These are phyloP conservation scores for Flammula alnicola DNA, from an alignment of 1,284 basidiomycete genomes.

Conservation along the genomic window DNA sequence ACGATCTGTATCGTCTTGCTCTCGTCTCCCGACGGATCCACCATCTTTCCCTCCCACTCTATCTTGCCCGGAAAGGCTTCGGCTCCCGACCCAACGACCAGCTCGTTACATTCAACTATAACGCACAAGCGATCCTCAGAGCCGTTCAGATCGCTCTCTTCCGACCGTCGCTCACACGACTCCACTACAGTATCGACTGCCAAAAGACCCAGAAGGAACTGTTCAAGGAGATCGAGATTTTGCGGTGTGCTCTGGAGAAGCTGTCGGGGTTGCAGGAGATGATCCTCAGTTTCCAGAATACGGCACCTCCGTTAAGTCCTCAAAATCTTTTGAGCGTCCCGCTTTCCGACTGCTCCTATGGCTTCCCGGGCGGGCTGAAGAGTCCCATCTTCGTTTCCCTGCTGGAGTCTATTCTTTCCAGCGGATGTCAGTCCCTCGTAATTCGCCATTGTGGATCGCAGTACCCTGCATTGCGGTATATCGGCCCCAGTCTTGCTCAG, in stretches of 20 bases:
- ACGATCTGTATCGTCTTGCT: slow-evolving; percentile 26
- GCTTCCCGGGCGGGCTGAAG: slow-evolving; percentile 1
- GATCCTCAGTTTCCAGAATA: slow-evolving; percentile 8
- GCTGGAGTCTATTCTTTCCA: slow-evolving; percentile 6
- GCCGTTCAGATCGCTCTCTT: slow-evolving; percentile 26
- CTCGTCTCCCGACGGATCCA: slow-evolving; percentile 29
- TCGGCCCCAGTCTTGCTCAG: neutral
- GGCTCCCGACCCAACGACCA: slow-evolving; percentile 21
- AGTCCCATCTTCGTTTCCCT: neutral
- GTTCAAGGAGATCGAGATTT: neutral
- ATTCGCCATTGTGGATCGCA: slow-evolving; percentile 12
- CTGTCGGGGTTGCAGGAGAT: slow-evolving; percentile 10
- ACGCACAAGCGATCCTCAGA: slow-evolving; percentile 18
- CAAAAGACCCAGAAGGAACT: slow-evolving; percentile 13
- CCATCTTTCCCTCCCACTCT: slow-evolving; percentile 30
- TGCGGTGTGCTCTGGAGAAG: slow-evolving; percentile 5
- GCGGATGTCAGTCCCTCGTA: slow-evolving; percentile 9
- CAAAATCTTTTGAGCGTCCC: no score
- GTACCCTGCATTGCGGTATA: neutral
- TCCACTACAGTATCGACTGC: slow-evolving; percentile 26
- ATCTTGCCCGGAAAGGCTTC: slow-evolving; percentile 27
- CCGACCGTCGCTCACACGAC: slow-evolving; percentile 17
- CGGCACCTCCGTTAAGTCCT: no score
- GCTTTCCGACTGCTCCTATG: no score
- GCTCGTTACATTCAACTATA: slow-evolving; percentile 26